phyloP scores from a whole-genome alignment of 1,139 yeast species.

The Kodamaea sp. region DNA sequence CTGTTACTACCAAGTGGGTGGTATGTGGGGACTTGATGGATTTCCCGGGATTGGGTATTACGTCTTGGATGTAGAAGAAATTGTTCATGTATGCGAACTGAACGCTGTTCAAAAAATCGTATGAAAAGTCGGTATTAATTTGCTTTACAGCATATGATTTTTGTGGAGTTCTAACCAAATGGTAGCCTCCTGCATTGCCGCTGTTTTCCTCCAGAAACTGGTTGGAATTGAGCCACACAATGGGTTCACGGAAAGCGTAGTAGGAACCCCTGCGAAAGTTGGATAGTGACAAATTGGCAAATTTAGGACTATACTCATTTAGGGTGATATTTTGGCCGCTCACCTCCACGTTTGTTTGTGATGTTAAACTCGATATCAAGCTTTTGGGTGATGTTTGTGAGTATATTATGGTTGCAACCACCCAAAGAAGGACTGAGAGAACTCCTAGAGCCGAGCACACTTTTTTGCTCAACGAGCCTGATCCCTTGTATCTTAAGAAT shows the following conservation, averaged over 20 bases:
- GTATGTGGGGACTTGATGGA: slow-evolving; percentile 28
- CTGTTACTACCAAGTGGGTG: slow-evolving; percentile 38
- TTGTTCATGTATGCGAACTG: slow-evolving; percentile 37
- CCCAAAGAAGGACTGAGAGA: slow-evolving; percentile 25
- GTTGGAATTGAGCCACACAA: slow-evolving; percentile 31
- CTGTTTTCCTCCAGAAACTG: slow-evolving; percentile 23
- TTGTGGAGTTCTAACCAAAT: slow-evolving; percentile 22
- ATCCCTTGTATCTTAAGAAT: slow-evolving; percentile 20
- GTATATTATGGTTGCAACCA: slow-evolving; percentile 30
- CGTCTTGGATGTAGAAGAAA: slow-evolving; percentile 31
- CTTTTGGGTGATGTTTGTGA: slow-evolving; percentile 27
- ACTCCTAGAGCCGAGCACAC: slow-evolving; percentile 9
- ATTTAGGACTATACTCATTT: slow-evolving; percentile 28
- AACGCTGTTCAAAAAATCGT: slow-evolving; percentile 20
- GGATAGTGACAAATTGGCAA: slow-evolving; percentile 33
- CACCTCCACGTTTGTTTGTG: slow-evolving; percentile 31
- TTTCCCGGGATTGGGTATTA: slow-evolving; percentile 35
- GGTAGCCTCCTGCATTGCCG: slow-evolving; percentile 30
- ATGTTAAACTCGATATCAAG: slow-evolving; percentile 21
- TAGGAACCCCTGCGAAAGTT: slow-evolving; percentile 27
- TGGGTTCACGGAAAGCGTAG: slow-evolving; percentile 17
- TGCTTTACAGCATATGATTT: slow-evolving; percentile 23
- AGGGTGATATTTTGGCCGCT: slow-evolving; percentile 36
- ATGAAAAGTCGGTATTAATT: slow-evolving; percentile 18
- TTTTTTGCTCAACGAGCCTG: slow-evolving; percentile 10